phyloP scores from a whole-genome alignment of 306 rosid species.

The Fagus sylvatica region DNA sequence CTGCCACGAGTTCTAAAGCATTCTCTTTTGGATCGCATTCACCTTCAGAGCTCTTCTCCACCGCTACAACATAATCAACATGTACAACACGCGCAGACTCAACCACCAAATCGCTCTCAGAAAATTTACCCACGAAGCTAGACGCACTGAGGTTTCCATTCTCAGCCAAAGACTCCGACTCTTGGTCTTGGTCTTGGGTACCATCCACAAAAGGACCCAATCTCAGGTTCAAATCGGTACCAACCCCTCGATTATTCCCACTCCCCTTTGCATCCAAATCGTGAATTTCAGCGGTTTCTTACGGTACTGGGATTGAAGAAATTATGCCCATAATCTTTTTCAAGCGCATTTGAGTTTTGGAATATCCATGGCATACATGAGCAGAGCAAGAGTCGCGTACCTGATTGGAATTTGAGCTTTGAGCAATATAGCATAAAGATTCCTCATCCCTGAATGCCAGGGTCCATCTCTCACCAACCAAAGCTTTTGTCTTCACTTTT shows the following conservation, averaged over 20 bases:
- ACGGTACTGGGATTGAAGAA: slow-evolving; percentile 40
- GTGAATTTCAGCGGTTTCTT: background rate
- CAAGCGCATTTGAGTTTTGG: slow-evolving; percentile 50
- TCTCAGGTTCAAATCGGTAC: slow-evolving; percentile 39
- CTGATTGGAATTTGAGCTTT: too few relatives aligned
- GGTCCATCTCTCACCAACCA: too few relatives aligned
- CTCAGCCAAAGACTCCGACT: too few relatives aligned
- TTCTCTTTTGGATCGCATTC: too few relatives aligned
- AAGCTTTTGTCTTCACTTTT: too few relatives aligned
- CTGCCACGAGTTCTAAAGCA: too few relatives aligned
- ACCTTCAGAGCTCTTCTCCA: too few relatives aligned
- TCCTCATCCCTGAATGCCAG: too few relatives aligned
- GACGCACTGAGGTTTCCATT: too few relatives aligned
- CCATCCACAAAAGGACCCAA: slow-evolving; percentile 6
- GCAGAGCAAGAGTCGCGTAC: slow-evolving; percentile 12
- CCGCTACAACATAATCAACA: background rate
- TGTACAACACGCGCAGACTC: background rate
- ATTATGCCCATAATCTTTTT: slow-evolving; percentile 49
- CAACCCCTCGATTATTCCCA: background rate
- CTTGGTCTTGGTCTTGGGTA: slow-evolving; percentile 21
- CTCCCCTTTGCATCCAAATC: background rate
- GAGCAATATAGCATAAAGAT: too few relatives aligned
- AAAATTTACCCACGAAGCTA: background rate
- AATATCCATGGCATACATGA: slow-evolving; percentile 21
- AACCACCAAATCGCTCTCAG: background rate